These are phyloP conservation scores for Backusella macrospora DNA, from an alignment of 192 early-diverging fungal genomes.

Conservation along the genomic window DNA sequence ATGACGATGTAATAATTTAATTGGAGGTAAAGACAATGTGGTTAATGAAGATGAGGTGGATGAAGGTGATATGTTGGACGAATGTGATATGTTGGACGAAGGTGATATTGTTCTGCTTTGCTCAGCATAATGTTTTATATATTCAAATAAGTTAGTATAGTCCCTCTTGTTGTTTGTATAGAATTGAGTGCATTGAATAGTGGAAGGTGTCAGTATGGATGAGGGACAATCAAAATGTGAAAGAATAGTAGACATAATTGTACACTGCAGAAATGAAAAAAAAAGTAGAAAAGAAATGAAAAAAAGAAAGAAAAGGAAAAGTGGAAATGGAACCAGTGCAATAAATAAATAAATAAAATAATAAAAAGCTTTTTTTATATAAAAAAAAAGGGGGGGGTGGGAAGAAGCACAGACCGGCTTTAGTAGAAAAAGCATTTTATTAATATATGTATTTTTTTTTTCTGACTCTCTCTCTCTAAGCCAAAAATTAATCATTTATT, in stretches of 20 bases:
- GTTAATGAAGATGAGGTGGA: not conserved
- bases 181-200: constrained; percentile 26
- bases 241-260: constrained; percentile 11
- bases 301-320: not conserved
- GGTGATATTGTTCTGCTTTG: not conserved
- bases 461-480: not conserved
- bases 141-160: not conserved
- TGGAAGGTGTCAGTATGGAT: constrained; percentile 12
- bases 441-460: not conserved
- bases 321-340: not conserved
- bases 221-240: not conserved
- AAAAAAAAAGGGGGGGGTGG: constrained; percentile 2
- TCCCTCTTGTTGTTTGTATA: constrained; percentile 1
- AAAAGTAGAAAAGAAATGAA: not conserved
- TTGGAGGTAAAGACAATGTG: not conserved
- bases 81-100: not conserved
- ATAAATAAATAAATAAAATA: not conserved
- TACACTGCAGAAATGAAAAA: not conserved
- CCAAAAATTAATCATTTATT: not conserved
- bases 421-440: not conserved
- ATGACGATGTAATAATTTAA: not conserved
- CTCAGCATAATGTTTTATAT: not conserved
- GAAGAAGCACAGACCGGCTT: constrained; percentile 9
- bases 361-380: not conserved
- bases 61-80: not conserved